These are phyloP conservation scores for Stemphylium beticola DNA, from an alignment of 2,329 filamentous ascomycete species.

Conservation along the genomic window DNA sequence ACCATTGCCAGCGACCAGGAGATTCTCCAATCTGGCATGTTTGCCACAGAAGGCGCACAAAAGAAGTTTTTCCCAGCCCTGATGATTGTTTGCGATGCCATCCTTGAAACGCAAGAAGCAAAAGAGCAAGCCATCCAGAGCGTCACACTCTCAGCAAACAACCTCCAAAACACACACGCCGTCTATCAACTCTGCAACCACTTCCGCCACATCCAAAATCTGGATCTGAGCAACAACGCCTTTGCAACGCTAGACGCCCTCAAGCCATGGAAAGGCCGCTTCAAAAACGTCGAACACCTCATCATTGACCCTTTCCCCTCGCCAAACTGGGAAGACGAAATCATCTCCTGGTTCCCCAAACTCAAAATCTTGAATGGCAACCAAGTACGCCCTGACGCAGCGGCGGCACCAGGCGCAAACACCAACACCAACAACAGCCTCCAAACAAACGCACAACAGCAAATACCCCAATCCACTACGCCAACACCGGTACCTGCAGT, in stretches of 20 bases:
- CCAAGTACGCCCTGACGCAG: constrained; percentile 73
- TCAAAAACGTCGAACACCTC: constrained; percentile 79
- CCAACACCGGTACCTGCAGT: constrained; percentile 6
- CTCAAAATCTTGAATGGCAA: constrained; percentile 77
- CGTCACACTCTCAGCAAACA: constrained; percentile 82
- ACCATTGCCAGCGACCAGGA: constrained; percentile 73
- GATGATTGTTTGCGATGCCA: constrained; percentile 81
- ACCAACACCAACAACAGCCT: background rate
- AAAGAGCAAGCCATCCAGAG: constrained; percentile 81
- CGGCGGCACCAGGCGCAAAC: constrained; percentile 1
- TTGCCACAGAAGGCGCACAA: constrained; percentile 71
- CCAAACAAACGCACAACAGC: constrained; percentile 7
- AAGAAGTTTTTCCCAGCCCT: constrained; percentile 91
- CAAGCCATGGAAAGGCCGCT: constrained; percentile 78
- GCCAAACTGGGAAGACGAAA: constrained; percentile 66
- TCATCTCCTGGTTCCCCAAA: constrained; percentile 83
- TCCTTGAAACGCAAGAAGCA: constrained; percentile 73
- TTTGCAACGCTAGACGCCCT: constrained; percentile 72
- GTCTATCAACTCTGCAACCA: constrained; percentile 78
- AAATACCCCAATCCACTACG: constrained; percentile 23
- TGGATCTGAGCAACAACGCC: constrained; percentile 86
- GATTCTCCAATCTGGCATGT: constrained; percentile 76
- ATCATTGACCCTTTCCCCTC: constrained; percentile 62
- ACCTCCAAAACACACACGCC: constrained; percentile 72
- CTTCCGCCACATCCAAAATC: constrained; percentile 83